Conservation (phyloP, 192 early-diverging fungal species). For the Coemansia sp. region DNA sequence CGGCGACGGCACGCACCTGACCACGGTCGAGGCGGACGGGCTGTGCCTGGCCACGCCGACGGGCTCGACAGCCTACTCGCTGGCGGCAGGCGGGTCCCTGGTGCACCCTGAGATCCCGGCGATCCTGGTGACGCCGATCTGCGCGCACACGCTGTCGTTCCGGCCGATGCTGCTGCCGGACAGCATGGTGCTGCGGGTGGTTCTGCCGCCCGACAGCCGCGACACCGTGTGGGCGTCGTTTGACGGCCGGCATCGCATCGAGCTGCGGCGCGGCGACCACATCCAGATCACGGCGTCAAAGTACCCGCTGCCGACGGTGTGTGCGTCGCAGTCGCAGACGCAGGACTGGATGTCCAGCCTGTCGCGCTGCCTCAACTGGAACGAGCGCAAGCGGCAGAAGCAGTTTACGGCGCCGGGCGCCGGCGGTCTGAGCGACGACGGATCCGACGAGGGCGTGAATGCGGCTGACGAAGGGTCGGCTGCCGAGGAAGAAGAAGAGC, state of each 20-base stretch:
- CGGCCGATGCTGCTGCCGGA: constrained; percentile 96
- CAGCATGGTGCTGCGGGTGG: constrained; percentile 83
- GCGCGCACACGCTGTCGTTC: constrained; percentile 89
- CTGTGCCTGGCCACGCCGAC: constrained; percentile 93
- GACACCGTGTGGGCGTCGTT: constrained; percentile 91
- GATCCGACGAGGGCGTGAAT: constrained; percentile 2
- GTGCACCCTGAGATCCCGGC: constrained; percentile 95
- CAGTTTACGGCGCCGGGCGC: constrained; percentile 30
- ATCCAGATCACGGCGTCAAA: constrained; percentile 80
- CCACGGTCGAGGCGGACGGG: constrained; percentile 95
- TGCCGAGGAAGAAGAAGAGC: neutral
- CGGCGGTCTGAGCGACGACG: neutral
- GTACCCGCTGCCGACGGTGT: constrained; percentile 87
- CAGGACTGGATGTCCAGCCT: constrained; percentile 92
- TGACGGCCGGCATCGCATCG: constrained; percentile 89
- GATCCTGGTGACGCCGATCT: constrained; percentile 89
- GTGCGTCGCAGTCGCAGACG: constrained; percentile 60
- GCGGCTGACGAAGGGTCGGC: constrained; percentile 3
- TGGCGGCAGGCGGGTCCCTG: constrained; percentile 91
- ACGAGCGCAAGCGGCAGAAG: constrained; percentile 87
- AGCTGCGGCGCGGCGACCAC: constrained; percentile 82
- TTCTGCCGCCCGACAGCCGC: constrained; percentile 77
- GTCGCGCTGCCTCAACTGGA: constrained; percentile 86
- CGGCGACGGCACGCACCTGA: constrained; percentile 83
- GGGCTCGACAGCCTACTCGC: constrained; percentile 82